Evolutionary conservation across 139 green algal species (phyloP), one percentile per base, ranked within the genome.

Genomic region (Chlorella sp.): DNA sequence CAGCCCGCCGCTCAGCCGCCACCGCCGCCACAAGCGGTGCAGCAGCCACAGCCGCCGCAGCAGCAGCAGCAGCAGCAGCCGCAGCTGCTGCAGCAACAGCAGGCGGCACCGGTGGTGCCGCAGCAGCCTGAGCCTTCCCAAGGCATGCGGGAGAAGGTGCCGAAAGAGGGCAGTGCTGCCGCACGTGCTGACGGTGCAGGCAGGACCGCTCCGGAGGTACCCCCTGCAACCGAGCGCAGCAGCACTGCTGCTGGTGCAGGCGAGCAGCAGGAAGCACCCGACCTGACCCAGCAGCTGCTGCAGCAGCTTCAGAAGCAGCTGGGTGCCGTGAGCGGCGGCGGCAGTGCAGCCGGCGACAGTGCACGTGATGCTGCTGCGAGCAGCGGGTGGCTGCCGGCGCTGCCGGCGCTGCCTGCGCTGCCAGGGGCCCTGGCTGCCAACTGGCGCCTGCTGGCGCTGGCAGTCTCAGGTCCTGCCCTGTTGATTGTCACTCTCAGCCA

Each of bases 221-320:
- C 71, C 12, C 37, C 76, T 53, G 76, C 76, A 2, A 22, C 36
- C 36, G 76, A 18, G 76, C 1, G 37, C 12, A 82, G 76, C 76
- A 30, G 0, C 12, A 9, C 48, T 57, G 48, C 24, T 76, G 68
- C 21, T 5, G 26, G 30, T 30, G 68, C 30, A 40, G 71, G 21
- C 24, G 78, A 83, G 78, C 39, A 83, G 28, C 39, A 85, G 30
- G 79, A 71, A 15, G 57, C 57, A 9, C 26, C 82, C 22, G 57
- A 88, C 36, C n/a, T 64, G 2, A 82, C 71, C 0, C 3, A 83
- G 42, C 42, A 82, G 42, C 85, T 83, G 48, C 85, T 89, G 69
- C 85, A 89, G 71, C 85, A 89, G 85, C 68, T 81, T 28, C 66
- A 88, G 84, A 30, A 39, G 19, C 85, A 73, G 85, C 71, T 82